Base-by-base conservation (phyloP, 192 early-diverging fungal species). In the Coemansia sp. region DNA sequence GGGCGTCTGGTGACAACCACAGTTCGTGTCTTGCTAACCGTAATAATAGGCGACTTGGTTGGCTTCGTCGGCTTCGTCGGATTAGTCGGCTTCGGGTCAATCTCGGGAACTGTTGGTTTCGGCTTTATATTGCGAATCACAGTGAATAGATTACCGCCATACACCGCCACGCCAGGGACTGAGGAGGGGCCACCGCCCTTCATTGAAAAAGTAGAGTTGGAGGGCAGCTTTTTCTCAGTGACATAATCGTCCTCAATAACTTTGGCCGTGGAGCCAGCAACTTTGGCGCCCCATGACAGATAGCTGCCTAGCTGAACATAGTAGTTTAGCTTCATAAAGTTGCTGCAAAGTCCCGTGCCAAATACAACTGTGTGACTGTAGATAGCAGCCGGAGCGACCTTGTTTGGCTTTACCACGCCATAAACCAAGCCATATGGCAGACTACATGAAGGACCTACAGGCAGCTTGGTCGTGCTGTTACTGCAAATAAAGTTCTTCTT, bases 291-390 rank as follows among this genome's bases (percentile, higher is more conserved):
- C 80, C 80, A 82, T 13, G 67, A 68, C 27, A 82, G 41, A 15
- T 77, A 82, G 66, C 74, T 82, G 41, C 46, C 52, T 18, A 82
- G 40, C 27, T 71, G 33, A 3, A 67, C 67, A 44, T 74, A 82
- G 43, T 82, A 82, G 62, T 74, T 59, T 12, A 67, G 71, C 75
- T 74, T 65, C 18, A 62, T 60, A 62, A 41, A 47, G 13, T 54
- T 46, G 42, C 71, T 70, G 63, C 80, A 82, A 3, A 82, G 59
- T 0, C 68, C 68, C 24, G 62, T 33, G 42, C 80, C 80, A 67
- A 77, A 77, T 3, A 82, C 80, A 3, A 73, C 80, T 0, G 80
- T 71, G 41, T 82, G 80, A 38, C 80, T 82, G 66, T 74, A 82
- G 13, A 82, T 40, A 13, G 75, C 80, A n/a, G 71, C 54, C 0